Percentiles rank a stretch among this genome's conserved stretches.
phyloP scores from a whole-genome alignment of 192 early-diverging fungal genomes.

The Radiomyces spectabilis region DNA sequence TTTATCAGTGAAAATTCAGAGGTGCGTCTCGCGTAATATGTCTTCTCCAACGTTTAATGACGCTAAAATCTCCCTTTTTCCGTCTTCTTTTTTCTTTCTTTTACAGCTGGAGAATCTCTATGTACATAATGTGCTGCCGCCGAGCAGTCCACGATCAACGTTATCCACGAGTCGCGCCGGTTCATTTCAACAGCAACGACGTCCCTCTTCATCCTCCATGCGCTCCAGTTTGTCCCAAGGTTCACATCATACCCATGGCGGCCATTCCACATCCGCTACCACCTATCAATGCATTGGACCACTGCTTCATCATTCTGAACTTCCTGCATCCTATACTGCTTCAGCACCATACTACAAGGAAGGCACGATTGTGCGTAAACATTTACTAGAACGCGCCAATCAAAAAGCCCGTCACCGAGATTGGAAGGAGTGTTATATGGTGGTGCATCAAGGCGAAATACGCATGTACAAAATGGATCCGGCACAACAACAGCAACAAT shows the following conservation, averaged over 20 bases:
- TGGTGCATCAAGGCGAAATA: constrained; percentile 67
- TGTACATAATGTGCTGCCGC: not conserved
- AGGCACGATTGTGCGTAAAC: constrained; percentile 83
- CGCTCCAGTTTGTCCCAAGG: constrained; percentile 4
- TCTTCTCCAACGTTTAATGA: no score
- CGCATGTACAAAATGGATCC: constrained; percentile 50
- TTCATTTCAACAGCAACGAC: not conserved
- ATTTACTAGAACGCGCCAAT: constrained; percentile 66
- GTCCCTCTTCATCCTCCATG: constrained; percentile 11
- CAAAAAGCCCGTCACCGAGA: constrained; percentile 74
- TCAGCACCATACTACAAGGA: constrained; percentile 47
- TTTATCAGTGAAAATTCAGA: constrained; percentile 1
- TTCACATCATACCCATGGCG: not conserved
- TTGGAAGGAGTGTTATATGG: constrained; percentile 79
- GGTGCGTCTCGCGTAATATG: no score
- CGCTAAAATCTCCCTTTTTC: not conserved
- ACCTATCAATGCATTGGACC: constrained; percentile 3
- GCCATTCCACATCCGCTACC: not conserved
- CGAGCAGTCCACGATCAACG: not conserved
- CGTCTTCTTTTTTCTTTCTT: no score
- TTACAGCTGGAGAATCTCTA: no score
- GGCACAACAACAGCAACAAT: not conserved
- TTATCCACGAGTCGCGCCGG: not conserved
- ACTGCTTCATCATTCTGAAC: constrained; percentile 3
- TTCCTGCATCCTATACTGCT: constrained; percentile 9